Evolutionary conservation across 176 grass and related monocot genomes (phyloP).

Genomic region (Raddia guianensis): DNA sequence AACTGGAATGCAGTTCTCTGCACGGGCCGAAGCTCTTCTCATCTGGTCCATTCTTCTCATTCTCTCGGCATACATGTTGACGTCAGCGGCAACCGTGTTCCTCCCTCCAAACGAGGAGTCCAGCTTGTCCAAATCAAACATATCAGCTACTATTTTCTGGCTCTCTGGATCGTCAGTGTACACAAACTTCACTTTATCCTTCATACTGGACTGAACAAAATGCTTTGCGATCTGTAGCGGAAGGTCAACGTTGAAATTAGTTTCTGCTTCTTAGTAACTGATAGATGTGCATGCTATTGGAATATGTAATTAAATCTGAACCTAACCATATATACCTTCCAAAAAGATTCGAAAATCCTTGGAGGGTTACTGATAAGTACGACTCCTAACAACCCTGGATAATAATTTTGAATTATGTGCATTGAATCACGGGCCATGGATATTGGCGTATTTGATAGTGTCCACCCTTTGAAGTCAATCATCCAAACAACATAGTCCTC

Average conservation of each 20-base stretch:
- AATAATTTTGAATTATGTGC: conserved; percentile 50
- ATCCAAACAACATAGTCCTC: conserved; percentile 48
- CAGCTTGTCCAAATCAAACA: conserved; percentile 49
- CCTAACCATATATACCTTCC: conserved; percentile 38
- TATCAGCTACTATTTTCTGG: conserved; percentile 46
- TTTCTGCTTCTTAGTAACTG: not conserved
- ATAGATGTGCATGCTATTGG: not conserved
- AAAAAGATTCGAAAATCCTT: conserved; percentile 56
- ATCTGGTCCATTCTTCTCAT: conserved; percentile 48
- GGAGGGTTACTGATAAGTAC: conserved; percentile 47
- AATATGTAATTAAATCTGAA: not conserved
- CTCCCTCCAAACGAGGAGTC: conserved; percentile 53
- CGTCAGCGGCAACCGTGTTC: conserved; percentile 28
- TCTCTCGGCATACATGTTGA: conserved; percentile 47
- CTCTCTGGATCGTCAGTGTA: conserved; percentile 44
- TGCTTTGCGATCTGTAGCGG: conserved; percentile 44
- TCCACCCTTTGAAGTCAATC: conserved; percentile 43
- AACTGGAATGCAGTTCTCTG: not conserved
- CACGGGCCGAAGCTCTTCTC: not conserved
- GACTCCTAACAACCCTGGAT: conserved; percentile 44
- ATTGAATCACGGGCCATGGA: conserved; percentile 29
- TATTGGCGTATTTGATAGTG: conserved; percentile 34
- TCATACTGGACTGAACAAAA: conserved; percentile 42
- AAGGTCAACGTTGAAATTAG: not conserved
- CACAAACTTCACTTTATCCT: conserved; percentile 49